Evolutionary conservation across 768 basidiomycete species (phyloP).

Genomic region (Lentinula boryana): DNA sequence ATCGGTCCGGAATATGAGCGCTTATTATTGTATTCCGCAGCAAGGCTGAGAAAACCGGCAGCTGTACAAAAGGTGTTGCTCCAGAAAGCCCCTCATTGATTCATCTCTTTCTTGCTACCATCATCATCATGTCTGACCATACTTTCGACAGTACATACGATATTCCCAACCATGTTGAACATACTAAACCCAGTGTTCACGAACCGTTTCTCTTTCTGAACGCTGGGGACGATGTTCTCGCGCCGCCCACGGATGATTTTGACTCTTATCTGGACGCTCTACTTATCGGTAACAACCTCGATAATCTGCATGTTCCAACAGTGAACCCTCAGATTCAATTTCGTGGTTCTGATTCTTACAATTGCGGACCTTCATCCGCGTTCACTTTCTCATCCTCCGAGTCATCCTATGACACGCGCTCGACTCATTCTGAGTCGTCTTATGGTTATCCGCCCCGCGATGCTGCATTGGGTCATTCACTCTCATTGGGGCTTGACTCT

Average conservation of each 20-base stretch:
- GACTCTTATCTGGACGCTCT: constrained; percentile 76
- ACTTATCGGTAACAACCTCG: constrained; percentile 55
- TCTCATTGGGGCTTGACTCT: constrained; percentile 66
- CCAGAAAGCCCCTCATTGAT: neutral
- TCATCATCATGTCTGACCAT: neutral
- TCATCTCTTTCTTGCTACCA: neutral
- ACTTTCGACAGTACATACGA: neutral
- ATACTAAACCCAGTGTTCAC: constrained; percentile 43
- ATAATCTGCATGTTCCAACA: constrained; percentile 57
- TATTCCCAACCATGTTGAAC: constrained; percentile 16
- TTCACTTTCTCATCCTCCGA: constrained; percentile 71
- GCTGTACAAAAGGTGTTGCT: neutral
- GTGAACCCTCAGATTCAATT: constrained; percentile 41
- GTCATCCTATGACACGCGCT: constrained; percentile 65
- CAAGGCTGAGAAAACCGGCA: neutral
- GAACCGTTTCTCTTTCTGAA: constrained; percentile 63
- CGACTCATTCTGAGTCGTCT: constrained; percentile 63
- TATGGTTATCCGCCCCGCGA: constrained; percentile 53
- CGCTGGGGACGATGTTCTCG: constrained; percentile 57
- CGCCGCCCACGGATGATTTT: constrained; percentile 76
- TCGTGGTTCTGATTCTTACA: constrained; percentile 56
- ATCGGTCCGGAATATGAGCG: too few species aligned
- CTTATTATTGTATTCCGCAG: neutral
- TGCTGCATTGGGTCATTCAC: constrained; percentile 44
- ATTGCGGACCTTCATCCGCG: constrained; percentile 67